These are phyloP conservation scores for Rhexocercosporidium sp. DNA, from an alignment of 2,329 filamentous ascomycete genomes.

Conservation along the genomic window DNA sequence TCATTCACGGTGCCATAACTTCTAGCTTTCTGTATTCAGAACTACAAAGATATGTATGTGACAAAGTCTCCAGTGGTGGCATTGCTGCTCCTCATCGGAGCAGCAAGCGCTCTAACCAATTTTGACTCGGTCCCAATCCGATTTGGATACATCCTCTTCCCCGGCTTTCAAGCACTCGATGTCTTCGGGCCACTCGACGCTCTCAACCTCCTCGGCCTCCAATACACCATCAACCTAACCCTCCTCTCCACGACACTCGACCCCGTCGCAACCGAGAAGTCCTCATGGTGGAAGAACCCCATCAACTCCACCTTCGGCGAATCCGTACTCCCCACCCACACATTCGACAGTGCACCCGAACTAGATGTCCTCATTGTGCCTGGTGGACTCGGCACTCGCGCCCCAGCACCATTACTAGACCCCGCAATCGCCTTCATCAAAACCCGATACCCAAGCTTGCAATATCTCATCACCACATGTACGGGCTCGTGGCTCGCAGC, in stretches of 20 bases:
- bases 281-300: not conserved
- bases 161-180: slow-evolving; percentile 40
- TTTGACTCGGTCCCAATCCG: slow-evolving; percentile 19
- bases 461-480: slow-evolving; percentile 67
- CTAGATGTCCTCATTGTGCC: slow-evolving; percentile 18
- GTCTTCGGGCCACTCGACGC: slow-evolving; percentile 42
- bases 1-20: no score
- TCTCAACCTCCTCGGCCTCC: slow-evolving; percentile 33
- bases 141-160: slow-evolving; percentile 48
- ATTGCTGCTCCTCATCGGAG: not conserved
- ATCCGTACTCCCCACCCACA: slow-evolving; percentile 12
- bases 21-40: not conserved
- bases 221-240: not conserved
- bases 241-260: slow-evolving; percentile 30
- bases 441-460: not conserved
- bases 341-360: slow-evolving; percentile 5
- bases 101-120: not conserved
- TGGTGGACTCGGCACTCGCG: slow-evolving; percentile 8
- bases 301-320: slow-evolving; percentile 4
- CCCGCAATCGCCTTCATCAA: not conserved
- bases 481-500: slow-evolving; percentile 57
- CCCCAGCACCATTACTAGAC: not conserved
- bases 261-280: slow-evolving; percentile 21
- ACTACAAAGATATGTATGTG: not conserved
- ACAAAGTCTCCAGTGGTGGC: not conserved